These are phyloP conservation scores for Oryza longistaminata DNA, from an alignment of 176 grass and related monocot genomes.

Conservation along the genomic window DNA sequence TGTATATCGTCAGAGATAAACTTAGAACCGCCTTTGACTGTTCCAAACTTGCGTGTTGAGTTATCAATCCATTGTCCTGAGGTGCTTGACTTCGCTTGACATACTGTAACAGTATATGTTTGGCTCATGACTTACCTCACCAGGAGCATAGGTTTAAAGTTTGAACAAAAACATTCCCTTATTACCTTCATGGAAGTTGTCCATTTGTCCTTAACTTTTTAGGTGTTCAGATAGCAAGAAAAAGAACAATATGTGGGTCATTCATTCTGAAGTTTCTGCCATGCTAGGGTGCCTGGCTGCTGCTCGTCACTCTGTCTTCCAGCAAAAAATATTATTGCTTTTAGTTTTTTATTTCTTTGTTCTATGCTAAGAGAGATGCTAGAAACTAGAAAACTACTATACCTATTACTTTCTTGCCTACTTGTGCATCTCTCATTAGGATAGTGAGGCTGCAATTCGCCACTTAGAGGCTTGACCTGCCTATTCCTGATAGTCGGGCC, in stretches of 20 bases:
- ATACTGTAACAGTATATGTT: not conserved
- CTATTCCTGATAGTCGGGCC: not conserved
- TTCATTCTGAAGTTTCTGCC: not conserved
- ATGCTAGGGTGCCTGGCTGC: not conserved
- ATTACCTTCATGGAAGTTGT: not conserved
- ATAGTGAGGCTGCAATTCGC: not conserved
- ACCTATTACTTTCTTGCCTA: too few species aligned
- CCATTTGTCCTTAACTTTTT: not conserved
- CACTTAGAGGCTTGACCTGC: conserved; percentile 1
- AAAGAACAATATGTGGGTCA: not conserved
- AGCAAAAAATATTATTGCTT: too few species aligned
- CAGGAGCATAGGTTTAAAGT: not conserved
- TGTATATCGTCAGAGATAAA: not conserved
- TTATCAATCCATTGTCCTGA: not conserved
- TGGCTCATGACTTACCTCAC: not conserved
- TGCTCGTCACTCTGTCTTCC: too few species aligned
- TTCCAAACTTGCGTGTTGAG: not conserved
- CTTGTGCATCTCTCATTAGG: too few species aligned
- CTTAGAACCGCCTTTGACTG: not conserved
- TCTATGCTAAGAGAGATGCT: too few species aligned
- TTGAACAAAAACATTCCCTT: not conserved
- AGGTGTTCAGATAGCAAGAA: not conserved
- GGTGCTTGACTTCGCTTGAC: not conserved
- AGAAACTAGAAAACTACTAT: too few species aligned
- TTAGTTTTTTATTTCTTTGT: too few species aligned